Conservation (phyloP, 345 rosid genomes). For the Xanthoceras sorbifolium region DNA sequence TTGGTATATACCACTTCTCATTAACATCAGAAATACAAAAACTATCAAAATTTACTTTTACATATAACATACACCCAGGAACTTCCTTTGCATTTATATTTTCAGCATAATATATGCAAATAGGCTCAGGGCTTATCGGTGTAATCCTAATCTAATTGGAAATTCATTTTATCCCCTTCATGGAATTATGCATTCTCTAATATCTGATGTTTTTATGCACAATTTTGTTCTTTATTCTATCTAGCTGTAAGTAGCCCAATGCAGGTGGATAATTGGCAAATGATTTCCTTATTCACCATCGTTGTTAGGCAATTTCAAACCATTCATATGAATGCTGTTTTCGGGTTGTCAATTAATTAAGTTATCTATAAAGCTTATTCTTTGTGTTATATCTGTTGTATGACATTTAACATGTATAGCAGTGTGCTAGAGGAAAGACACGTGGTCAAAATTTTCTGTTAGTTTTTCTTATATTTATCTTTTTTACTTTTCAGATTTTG, state of each 20-base stretch:
- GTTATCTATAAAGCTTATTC: neutral
- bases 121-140: neutral
- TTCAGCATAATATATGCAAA: neutral
- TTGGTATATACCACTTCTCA: no score
- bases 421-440: conserved; percentile 10
- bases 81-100: neutral
- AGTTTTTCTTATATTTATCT: conserved; percentile 7
- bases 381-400: neutral
- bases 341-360: neutral
- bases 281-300: neutral
- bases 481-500: conserved; percentile 57
- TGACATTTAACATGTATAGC: neutral
- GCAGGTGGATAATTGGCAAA: neutral
- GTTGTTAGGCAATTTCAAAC: neutral
- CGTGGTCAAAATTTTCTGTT: conserved; percentile 10
- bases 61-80: no score
- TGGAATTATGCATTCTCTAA: neutral
- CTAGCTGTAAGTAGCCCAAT: neutral
- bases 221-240: neutral
- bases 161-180: neutral
- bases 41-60: no score
- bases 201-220: neutral
- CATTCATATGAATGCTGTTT: neutral
- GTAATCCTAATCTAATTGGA: neutral
- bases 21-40: no score